A percentile compares a stretch with the other conserved stretches of the same genome.
phyloP scores from a whole-genome alignment of 1,284 basidiomycete species.

The Puccinia coronata region DNA sequence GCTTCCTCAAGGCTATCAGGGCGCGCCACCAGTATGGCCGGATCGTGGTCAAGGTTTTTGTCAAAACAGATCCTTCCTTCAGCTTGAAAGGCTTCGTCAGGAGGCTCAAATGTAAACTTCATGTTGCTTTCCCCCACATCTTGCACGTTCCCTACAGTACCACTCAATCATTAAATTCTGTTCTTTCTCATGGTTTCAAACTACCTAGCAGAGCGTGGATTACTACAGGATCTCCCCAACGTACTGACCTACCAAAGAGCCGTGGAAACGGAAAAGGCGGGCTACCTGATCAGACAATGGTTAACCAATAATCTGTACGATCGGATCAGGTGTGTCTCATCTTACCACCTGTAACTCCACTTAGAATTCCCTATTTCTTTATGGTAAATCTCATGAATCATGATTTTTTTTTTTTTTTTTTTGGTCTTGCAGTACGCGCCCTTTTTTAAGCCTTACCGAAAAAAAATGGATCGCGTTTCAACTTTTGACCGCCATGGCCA shows the following conservation, averaged over 20 bases:
- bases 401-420: too few species aligned
- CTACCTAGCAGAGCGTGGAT: conserved; percentile 69
- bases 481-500: conserved; percentile 78
- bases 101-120: conserved; percentile 67
- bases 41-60: conserved; percentile 76
- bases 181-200: neutral
- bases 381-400: neutral
- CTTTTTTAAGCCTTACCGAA: conserved; percentile 85
- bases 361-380: neutral
- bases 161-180: neutral
- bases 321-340: conserved; percentile 77
- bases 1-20: conserved; percentile 89
- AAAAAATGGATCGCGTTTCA: conserved; percentile 99
- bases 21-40: conserved; percentile 72
- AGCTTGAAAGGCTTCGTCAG: conserved; percentile 70
- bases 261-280: conserved; percentile 92
- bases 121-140: neutral
- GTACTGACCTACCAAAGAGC: conserved; percentile 87
- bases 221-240: conserved; percentile 79
- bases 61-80: conserved; percentile 75
- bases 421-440: conserved; percentile 78
- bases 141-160: conserved; percentile 53
- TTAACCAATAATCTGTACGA: conserved; percentile 93
- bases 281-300: conserved; percentile 93
- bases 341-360: too few species aligned